Evolutionary conservation across 179 eudicot genomes (phyloP).

Genomic region (Amaranthus tricolor): DNA sequence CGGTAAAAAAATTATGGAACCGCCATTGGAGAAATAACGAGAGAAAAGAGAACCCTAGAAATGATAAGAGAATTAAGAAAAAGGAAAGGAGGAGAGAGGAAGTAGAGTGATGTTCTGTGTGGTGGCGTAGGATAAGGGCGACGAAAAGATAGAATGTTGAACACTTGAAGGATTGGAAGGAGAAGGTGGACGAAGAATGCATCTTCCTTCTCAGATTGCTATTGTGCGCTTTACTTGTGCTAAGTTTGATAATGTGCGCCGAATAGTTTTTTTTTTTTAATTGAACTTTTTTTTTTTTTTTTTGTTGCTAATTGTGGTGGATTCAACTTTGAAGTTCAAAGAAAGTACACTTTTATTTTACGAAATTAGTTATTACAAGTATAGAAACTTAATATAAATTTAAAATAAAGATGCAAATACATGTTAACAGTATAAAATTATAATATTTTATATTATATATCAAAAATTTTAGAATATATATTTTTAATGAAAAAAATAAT

Average conservation of each 20-base stretch:
- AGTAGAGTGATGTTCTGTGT: background rate
- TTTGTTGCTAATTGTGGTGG: too few species aligned
- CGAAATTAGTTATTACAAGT: too few species aligned
- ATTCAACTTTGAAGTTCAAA: too few species aligned
- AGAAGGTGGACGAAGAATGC: constrained; percentile 30
- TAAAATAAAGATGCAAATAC: too few species aligned
- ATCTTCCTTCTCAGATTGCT: constrained; percentile 32
- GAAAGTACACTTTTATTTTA: too few species aligned
- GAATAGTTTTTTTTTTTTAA: background rate
- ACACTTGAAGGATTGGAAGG: constrained; percentile 7
- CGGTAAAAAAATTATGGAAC: constrained; percentile 21
- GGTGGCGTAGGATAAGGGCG: constrained; percentile 18
- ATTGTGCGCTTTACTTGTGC: constrained; percentile 35
- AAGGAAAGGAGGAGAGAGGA: constrained; percentile 6
- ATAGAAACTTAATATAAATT: too few species aligned
- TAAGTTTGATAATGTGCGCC: constrained; percentile 26
- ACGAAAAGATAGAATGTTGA: constrained; percentile 7
- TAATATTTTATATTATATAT: too few species aligned
- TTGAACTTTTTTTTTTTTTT: background rate
- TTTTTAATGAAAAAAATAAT: too few species aligned
- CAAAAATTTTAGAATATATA: too few species aligned
- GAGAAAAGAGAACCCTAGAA: constrained; percentile 25
- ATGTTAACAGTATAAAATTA: too few species aligned
- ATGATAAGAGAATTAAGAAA: background rate
- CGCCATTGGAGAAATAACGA: constrained; percentile 7